Conservation (phyloP, 2,329 filamentous ascomycete genomes). For the Massarina eburnea region DNA sequence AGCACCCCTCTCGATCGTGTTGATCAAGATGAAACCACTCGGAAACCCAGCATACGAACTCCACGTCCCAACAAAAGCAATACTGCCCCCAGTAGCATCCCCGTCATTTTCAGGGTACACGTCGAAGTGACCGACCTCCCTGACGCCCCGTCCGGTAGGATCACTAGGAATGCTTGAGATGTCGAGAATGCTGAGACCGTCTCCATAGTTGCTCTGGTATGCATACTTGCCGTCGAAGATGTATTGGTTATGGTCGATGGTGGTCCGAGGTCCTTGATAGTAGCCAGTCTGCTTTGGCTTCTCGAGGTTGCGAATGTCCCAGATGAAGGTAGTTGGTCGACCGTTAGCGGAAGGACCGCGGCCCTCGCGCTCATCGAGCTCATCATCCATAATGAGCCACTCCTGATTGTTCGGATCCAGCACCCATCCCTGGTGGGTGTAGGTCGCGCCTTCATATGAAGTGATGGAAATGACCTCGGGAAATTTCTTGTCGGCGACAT, state of each 20-base stretch:
- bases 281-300: constrained; percentile 44
- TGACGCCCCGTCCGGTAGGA: constrained; percentile 41
- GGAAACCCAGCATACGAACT: constrained; percentile 41
- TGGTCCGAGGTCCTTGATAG: constrained; percentile 41
- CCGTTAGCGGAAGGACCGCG: constrained; percentile 34
- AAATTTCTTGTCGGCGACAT: constrained; percentile 57
- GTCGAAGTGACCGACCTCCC: constrained; percentile 47
- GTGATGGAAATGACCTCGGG: constrained; percentile 58
- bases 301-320: constrained; percentile 36
- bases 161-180: constrained; percentile 43
- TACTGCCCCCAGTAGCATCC: constrained; percentile 30
- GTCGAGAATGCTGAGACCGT: constrained; percentile 44
- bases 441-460: constrained; percentile 56
- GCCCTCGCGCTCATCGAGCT: constrained; percentile 33
- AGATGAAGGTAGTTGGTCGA: constrained; percentile 38
- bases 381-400: constrained; percentile 37
- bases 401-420: constrained; percentile 42
- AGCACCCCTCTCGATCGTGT: constrained; percentile 42
- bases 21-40: constrained; percentile 40
- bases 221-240: constrained; percentile 43
- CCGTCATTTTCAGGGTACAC: constrained; percentile 46
- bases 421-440: constrained; percentile 63
- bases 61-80: constrained; percentile 48
- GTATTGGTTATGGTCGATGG: constrained; percentile 51
- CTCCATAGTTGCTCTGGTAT: constrained; percentile 48